These are phyloP conservation scores for Oidium heveae DNA, from an alignment of 2,329 filamentous ascomycete genomes.

Conservation along the genomic window DNA sequence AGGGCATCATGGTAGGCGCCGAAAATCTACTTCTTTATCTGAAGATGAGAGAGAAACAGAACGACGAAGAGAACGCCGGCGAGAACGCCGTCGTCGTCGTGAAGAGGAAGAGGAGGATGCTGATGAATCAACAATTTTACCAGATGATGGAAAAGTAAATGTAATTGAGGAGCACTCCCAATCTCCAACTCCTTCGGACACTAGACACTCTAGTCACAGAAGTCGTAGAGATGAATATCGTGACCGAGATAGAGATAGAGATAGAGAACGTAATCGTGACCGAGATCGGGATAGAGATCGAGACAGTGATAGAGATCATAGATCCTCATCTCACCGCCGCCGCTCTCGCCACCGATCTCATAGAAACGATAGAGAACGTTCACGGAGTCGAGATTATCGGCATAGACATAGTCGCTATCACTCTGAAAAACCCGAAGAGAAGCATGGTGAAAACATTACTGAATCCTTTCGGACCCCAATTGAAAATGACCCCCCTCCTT, in stretches of 20 bases:
- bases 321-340: slow-evolving; percentile 15
- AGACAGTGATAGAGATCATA: slow-evolving; percentile 19
- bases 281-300: slow-evolving; percentile 17
- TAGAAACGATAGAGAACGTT: slow-evolving; percentile 17
- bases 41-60: slow-evolving; percentile 13
- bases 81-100: slow-evolving; percentile 10
- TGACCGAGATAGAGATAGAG: slow-evolving; percentile 22
- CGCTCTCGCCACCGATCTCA: slow-evolving; percentile 25
- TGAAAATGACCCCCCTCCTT: slow-evolving; percentile 3
- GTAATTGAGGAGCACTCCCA: slow-evolving; percentile 30
- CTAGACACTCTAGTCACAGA: slow-evolving; percentile 30
- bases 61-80: slow-evolving; percentile 11
- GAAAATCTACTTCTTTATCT: slow-evolving; percentile 11
- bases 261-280: slow-evolving; percentile 27
- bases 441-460: slow-evolving; percentile 2
- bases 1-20: slow-evolving; percentile 11
- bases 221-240: slow-evolving; percentile 31
- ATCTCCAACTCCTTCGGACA: slow-evolving; percentile 36
- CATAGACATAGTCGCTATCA: slow-evolving; percentile 12
- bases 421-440: slow-evolving; percentile 7
- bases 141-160: slow-evolving; percentile 13
- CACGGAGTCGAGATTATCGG: slow-evolving; percentile 20
- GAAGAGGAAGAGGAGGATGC: slow-evolving; percentile 9
- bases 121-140: slow-evolving; percentile 5
- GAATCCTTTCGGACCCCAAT: slow-evolving; percentile 4